Evolutionary conservation across 257 asterid species (phyloP).

Genomic region (Solanum ossicruentum): DNA sequence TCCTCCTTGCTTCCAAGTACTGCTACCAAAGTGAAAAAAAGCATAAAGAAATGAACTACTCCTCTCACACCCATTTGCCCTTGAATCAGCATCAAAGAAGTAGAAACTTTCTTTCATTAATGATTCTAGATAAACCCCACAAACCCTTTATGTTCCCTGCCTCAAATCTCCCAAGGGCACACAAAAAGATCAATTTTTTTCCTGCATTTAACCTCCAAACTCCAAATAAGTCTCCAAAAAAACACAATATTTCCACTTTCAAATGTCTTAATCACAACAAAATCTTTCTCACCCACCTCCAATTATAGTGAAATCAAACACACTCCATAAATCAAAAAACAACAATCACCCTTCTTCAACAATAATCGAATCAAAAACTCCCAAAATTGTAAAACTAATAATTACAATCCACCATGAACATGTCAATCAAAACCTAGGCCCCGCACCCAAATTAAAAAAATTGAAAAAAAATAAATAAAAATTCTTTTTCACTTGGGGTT

Average conservation of each 20-base stretch:
- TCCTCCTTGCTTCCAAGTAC: slow-evolving; percentile 28
- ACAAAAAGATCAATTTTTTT: slow-evolving; percentile 20
- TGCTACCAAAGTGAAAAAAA: slow-evolving; percentile 27
- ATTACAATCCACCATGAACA: not conserved
- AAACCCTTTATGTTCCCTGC: not conserved
- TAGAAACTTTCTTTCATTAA: slow-evolving; percentile 25
- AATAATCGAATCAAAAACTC: not conserved
- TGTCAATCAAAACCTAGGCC: not conserved
- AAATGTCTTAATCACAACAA: slow-evolving; percentile 8
- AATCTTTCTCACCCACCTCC: slow-evolving; percentile 10
- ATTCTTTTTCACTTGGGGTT: slow-evolving; percentile 4
- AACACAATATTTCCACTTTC: not conserved
- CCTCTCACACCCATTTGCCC: slow-evolving; percentile 26
- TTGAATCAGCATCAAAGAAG: slow-evolving; percentile 32
- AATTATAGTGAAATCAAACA: not conserved
- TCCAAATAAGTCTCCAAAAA: not conserved
- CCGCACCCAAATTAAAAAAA: not conserved
- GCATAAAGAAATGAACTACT: slow-evolving; percentile 20
- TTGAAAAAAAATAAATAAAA: not conserved
- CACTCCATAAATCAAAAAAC: not conserved
- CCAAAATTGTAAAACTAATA: not conserved
- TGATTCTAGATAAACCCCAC: slow-evolving; percentile 16
- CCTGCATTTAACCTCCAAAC: slow-evolving; percentile 7
- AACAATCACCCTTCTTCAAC: not conserved
- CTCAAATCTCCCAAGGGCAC: slow-evolving; percentile 9